These are phyloP conservation scores for Cryptococcus sp. DNA, from an alignment of 1,284 basidiomycete species.

Conservation along the genomic window DNA sequence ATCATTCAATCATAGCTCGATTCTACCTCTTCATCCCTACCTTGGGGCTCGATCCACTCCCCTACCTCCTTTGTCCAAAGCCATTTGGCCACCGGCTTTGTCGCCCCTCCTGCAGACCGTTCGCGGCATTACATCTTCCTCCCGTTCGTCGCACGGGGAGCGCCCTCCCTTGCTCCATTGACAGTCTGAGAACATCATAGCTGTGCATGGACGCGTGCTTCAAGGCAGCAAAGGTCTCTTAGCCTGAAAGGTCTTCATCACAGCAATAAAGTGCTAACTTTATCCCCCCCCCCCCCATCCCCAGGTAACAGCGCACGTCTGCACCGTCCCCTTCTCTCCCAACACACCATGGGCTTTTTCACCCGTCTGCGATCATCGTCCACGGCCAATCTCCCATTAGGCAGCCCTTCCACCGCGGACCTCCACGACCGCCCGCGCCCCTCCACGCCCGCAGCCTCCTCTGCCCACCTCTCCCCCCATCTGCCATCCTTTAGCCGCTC, in stretches of 20 bases:
- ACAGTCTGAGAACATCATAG: background rate
- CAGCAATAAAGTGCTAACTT: background rate
- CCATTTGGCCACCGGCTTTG: no score
- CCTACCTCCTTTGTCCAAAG: no score
- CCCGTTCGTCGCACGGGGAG: background rate
- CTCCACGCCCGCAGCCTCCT: background rate
- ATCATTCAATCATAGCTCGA: no score
- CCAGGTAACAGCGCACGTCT: background rate
- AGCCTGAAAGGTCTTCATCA: background rate
- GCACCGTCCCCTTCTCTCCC: background rate
- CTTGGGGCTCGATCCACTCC: no score
- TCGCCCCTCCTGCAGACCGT: no score
- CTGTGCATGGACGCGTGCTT: background rate
- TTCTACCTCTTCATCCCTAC: no score
- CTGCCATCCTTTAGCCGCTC: background rate
- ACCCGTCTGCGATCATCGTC: conserved; percentile 8
- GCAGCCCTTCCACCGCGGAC: background rate
- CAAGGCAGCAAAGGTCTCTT: background rate
- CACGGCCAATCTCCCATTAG: background rate
- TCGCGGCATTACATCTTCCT: no score
- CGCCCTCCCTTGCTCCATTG: background rate
- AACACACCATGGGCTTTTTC: conserved; percentile 14
- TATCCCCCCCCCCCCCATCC: background rate
- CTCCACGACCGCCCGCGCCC: background rate
- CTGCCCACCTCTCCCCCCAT: background rate